Percentiles rank a stretch among this genome's conserved stretches.
phyloP scores from a whole-genome alignment of 2,329 filamentous ascomycete genomes.

The Botryotinia globosa region DNA sequence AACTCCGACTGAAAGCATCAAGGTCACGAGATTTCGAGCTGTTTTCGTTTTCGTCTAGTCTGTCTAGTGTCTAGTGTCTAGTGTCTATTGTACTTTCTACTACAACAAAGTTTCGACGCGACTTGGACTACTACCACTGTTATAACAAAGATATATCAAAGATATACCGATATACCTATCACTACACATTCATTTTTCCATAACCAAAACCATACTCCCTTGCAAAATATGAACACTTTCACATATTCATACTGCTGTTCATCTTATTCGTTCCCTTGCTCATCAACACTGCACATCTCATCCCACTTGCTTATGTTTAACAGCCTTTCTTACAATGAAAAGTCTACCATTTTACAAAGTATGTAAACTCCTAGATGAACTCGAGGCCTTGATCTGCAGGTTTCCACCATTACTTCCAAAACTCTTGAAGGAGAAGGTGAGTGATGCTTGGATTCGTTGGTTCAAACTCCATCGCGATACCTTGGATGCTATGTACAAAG shows the following conservation, averaged over 20 bases:
- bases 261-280: neutral
- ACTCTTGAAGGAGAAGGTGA: constrained; percentile 53
- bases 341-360: constrained; percentile 65
- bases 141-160: neutral
- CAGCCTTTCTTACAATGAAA: constrained; percentile 42
- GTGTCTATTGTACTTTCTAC: too few relatives aligned
- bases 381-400: constrained; percentile 48
- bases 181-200: neutral
- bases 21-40: constrained; percentile 5
- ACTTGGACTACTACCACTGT: neutral
- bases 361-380: constrained; percentile 69
- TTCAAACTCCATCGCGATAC: constrained; percentile 59
- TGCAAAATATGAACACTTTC: neutral
- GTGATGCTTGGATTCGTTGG: constrained; percentile 59
- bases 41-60: constrained; percentile 1
- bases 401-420: constrained; percentile 42
- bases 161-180: too few relatives aligned
- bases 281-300: neutral
- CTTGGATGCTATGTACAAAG: constrained; percentile 47
- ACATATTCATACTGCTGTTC: neutral
- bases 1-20: neutral
- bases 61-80: too few relatives aligned
- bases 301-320: neutral
- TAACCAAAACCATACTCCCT: neutral
- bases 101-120: neutral